Evolutionary conservation across 2,329 filamentous ascomycete species (phyloP), one percentile per base, ranked within the genome.

Genomic region (Neopestalotiopsis sp.): DNA sequence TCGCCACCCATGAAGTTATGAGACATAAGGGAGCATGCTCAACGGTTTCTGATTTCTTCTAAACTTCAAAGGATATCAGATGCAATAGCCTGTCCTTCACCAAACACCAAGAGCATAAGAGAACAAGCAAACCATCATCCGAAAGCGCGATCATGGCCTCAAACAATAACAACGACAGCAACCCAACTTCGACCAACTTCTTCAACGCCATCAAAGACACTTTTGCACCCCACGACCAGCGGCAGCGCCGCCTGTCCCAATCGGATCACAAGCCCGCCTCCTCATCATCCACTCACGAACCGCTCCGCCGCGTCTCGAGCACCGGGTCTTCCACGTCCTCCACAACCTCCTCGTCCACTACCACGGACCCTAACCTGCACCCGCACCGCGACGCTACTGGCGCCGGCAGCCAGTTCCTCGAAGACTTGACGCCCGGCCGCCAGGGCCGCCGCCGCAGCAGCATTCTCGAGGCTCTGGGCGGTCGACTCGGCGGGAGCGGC

Each of bases 331-430:
- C n/a, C 20, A 28, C 34, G 5, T 42, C 61, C 10, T 20, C 61
- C 1, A 42, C 40, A 1, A 45, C 20, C 1, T 49, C 38, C 17
- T 49, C 61, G 10, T n/a, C 38, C 3, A 38, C 59, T 32, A 6
- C 30, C 14, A 49, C 61, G 20, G 28, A 40, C 40, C 30, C 61
- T 2, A 24, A 20, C 2, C 13, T 10, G 17, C 24, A 64, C 34
- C 38, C 20, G n/a, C 42, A 64, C 61, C 61, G 61, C 42, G 61
- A 64, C 13, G 61, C 61, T 20, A 49, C 61, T 14, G 61, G 61
- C 20, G 61, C 40, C 61, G 61, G 61, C 20, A 64, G 61, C 20
- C 61, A 64, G 20, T 64, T 64, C 24, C 61, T 64, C 61, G 61
- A 64, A 1, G 61, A 49, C n/a, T 38, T 64, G 4, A 64, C 61